phyloP scores from a whole-genome alignment of 208 protist species.

The Acanthamoeba royreba region DNA sequence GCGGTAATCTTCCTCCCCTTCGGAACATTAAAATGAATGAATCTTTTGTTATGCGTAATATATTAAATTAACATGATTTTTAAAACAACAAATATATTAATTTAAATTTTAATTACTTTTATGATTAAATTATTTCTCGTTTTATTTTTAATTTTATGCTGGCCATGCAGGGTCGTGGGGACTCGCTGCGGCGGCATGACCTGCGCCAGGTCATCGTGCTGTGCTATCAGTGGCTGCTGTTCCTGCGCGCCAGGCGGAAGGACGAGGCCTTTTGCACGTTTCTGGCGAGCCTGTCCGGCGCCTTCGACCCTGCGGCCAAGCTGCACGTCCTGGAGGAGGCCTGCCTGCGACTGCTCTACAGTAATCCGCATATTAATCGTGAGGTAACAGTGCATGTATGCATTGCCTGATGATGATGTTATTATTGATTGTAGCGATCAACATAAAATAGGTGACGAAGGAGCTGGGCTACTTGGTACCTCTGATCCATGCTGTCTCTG shows the following conservation, averaged over 20 bases:
- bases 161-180: neutral
- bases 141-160: neutral
- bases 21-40: no score
- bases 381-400: no score
- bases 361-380: neutral
- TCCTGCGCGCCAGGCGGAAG: neutral
- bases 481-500: neutral
- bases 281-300: neutral
- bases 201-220: neutral
- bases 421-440: no score
- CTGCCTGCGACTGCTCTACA: neutral
- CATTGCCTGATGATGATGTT: no score
- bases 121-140: neutral
- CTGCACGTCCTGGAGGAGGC: neutral
- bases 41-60: no score
- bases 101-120: neutral
- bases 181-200: neutral
- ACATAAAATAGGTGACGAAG: no score
- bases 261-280: neutral
- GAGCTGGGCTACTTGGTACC: neutral
- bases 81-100: neutral
- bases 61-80: no score
- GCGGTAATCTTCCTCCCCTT: no score
- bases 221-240: neutral
- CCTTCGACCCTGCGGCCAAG: neutral